Evolutionary conservation across 2,329 filamentous ascomycete genomes (phyloP), one percentile per base, ranked within the genome.

Genomic region (Verticillium albo-atrum): DNA sequence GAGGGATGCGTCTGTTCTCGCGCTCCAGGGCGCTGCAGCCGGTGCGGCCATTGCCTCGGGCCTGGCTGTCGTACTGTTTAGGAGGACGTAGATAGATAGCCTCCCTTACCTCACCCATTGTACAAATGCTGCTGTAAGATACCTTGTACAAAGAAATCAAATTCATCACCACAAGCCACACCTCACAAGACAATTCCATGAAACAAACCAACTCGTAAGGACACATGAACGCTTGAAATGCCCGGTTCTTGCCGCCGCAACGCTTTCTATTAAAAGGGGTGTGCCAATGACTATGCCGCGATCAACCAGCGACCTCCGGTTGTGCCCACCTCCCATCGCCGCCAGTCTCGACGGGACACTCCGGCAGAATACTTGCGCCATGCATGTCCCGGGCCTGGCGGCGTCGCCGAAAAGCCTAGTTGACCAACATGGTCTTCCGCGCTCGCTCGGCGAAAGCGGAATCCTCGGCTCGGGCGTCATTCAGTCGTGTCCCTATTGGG

Each of bases 1-100:
- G 78, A 82, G 84, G 57, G 89, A 93, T 67, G 75, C 89, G 32
- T 91, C 89, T 2, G 73, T 88, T n/a, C 76, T 90, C 64, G 87
- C 84, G 55, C 74, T 91, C 35, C 85, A 92, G 72, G 84, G 89
- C 58, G 86, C 83, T 7, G 79, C 84, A 28, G 82, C 85, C 0
- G 89, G 90, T n/a, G 89, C 86, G 12, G 79, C 81, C 0, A 64
- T 89, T 17, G 82, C 82, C 57, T 82, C 81, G 35, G 72, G 83
- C 42, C 66, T 89, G 57, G 79, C 79, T 5, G 64, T 87, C 50
- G 68, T 84, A 51, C 64, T 82, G 25, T 70, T 79, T 54, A 72
- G 79, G 60, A 79, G 63, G 68, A 64, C 60, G 57, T 70, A 65
- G 58, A 9, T 32, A n/a, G n/a, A n/a, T n/a, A 25, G 35, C 47